Evolutionary conservation across 257 asterid species (phyloP), one percentile per base, ranked within the genome.

Genomic region (Hygrophila difformis): DNA sequence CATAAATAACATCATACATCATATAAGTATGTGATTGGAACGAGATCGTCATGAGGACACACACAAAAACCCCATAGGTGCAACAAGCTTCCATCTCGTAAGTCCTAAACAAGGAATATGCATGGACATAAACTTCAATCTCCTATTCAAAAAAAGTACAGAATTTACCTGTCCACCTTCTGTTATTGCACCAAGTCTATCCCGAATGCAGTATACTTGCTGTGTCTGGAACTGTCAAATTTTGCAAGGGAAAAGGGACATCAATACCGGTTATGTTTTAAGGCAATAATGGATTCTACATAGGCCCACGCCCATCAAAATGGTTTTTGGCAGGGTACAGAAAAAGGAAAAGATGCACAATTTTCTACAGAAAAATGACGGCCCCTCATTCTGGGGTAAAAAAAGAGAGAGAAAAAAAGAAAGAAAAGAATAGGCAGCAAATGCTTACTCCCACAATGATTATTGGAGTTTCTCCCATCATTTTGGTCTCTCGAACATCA

Each of bases 401-500:
- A 9, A 37, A 12, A 12, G 14, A 10, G 8, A 1, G 31, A 18
- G 26, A 19, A 5, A 47, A 36, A 47, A 41, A 39, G 36, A 8
- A 20, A 39, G 29, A 20, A 6, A n/a, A n/a, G n/a, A n/a, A n/a
- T n/a, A n/a, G n/a, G n/a, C n/a, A n/a, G n/a, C 9, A 44, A 41
- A 29, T 57, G 45, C 76, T 57, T 76, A 91, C 99, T 5, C 63
- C 76, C 38, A 91, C 65, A 48, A 91, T 82, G 47, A 91, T 91
- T 57, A 91, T 73, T 40, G 99, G 95, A 35, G 81, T 65, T 47
- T 91, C 99, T 44, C 93, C 99, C 95, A 91, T 76, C 94, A 91
- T 77, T 76, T 86, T 91, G 39, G 93, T 77, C 76, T 86, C 95
- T 57, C 75, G 79, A 50, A 91, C 93, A 56, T 86, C 95, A 18